Evolutionary conservation across 768 basidiomycete species (phyloP), one percentile per base, ranked within the genome.

Genomic region (Hebeloma cylindrosporum): DNA sequence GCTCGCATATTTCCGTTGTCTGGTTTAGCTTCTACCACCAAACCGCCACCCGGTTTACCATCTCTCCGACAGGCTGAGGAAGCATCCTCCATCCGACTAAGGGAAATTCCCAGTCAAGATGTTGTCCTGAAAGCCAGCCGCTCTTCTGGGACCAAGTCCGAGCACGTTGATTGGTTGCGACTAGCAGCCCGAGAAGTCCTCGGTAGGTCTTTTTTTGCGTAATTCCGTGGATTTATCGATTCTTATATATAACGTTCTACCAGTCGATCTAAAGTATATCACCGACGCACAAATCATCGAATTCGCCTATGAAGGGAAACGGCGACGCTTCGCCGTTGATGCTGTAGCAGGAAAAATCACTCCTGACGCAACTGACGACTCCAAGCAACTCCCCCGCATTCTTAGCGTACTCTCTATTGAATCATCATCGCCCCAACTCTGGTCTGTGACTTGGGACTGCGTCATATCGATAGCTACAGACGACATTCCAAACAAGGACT

Each of bases 181-280:
- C 67, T 90, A 7, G 65, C 83, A 16, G 60, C 87, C 42, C 78
- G 81, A 44, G 89, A 92, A 65, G 58, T 72, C 29, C 69, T 92
- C 41, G 82, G 89, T 88, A 46, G 34, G 78, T 61, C 21, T 34
- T 18, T 11, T 7, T 11, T 39, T 40, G 20, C 34, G 14, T 32
- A 29, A 25, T 33, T 18, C 21, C 26, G 16, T 46, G 45, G 20
- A 34, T 25, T 23, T 61, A 29, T 43, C 45, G 49, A 40, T 46
- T 37, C 22, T 36, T 31, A 43, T 51, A 35, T 48, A 30, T 38
- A 40, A 22, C 47, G 17, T 41, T 47, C 17, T 35, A 41, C n/a
- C 38, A 92, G 90, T 90, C 32, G 82, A 85, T 57, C 68, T 88
- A 10, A 87, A 81, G 59, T 87, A 83, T 57, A 64, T 90, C 50